Percentiles rank a stretch among this genome's conserved stretches.
Evolutionary conservation across 768 basidiomycete species (phyloP).

Genomic region (Pleurotus tuoliensis): DNA sequence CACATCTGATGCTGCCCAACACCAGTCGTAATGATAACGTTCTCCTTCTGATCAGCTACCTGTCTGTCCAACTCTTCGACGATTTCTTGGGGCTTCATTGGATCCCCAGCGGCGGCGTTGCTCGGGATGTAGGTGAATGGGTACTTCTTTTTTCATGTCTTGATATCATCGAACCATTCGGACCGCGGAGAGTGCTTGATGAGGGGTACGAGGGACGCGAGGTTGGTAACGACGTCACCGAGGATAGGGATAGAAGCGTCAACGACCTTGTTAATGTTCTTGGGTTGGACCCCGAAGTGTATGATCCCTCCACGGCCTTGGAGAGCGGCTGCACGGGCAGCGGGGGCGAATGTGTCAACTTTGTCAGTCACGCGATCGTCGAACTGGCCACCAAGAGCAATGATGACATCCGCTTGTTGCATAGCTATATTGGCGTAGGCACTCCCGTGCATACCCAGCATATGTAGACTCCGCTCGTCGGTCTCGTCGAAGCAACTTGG

Average conservation of each 20-base stretch:
- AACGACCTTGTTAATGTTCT: conserved; percentile 99
- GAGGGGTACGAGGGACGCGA: conserved; percentile 78
- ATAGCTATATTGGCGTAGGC: conserved; percentile 98
- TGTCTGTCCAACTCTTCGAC: conserved; percentile 88
- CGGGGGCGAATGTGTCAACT: conserved; percentile 85
- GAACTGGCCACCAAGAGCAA: conserved; percentile 93
- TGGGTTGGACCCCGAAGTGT: conserved; percentile 97
- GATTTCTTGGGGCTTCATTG: conserved; percentile 96
- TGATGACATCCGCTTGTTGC: conserved; percentile 96
- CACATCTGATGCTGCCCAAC: conserved; percentile 99
- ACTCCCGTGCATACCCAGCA: conserved; percentile 98
- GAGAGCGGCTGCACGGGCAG: conserved; percentile 79
- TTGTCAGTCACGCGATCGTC: conserved; percentile 98
- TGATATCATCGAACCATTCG: conserved; percentile 83
- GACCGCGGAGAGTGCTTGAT: conserved; percentile 61
- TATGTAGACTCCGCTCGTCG: conserved; percentile 82
- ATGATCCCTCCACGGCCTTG: conserved; percentile 94
- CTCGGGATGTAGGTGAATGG: conserved; percentile 86
- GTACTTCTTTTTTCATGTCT: conserved; percentile 79
- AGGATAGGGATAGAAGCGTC: conserved; percentile 91
- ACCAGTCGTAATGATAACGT: conserved; percentile 87
- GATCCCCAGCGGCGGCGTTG: conserved; percentile 42
- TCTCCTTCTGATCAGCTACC: conserved; percentile 75
- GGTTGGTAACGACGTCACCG: conserved; percentile 86
- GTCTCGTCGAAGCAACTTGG: conserved; percentile 92